Evolutionary conservation across 2,329 filamentous ascomycete species (phyloP), one percentile per base, ranked within the genome.

Genomic region (Colletotrichum spaethianum): DNA sequence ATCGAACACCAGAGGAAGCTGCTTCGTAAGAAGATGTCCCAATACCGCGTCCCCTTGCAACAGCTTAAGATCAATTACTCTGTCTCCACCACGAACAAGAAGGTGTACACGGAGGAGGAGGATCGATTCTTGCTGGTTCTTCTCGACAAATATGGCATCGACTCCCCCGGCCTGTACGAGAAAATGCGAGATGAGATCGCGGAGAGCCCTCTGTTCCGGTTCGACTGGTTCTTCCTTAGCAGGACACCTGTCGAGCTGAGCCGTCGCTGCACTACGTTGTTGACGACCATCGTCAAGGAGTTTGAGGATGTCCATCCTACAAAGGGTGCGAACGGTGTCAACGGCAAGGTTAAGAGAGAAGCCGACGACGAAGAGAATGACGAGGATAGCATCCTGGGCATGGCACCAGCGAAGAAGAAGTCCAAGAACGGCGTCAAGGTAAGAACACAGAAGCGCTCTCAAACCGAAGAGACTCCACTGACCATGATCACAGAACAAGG

Each of bases 11-110:
- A 98, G 82, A 93, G 94, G 74, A 96, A 97, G 83, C 93, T 98
- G 86, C 89, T 99, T 67, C 91, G 93, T 74, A 97, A 95, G 89
- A 99, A 99, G 89, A 93, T 99, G 89, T 90, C 92, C 77, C 94
- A 96, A 86, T 98, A 98, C 81, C 93, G 96, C n/a, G 96, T 98
- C 61, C 97, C 96, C 31, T 88, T 99, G 20, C 96, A 99, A 82
- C 96, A 99, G 83, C 91, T 99, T 78, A 98, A 98, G 87, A 95
- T 99, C 86, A 98, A 98, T 84, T 99, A 99, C 83, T 98, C 95
- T 0, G 96, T 99, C 36, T 98, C 95, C 8, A 99, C 96, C 2
- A 99, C 97, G 12, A 99, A 99, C 89, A 99, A 99, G 86, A 99
- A 99, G 86, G 95, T 99, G 1, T 99, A 99, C 81, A 98, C 95